Evolutionary conservation across 805 yeast genomes (phyloP).

Genomic region (Starmerella vaccinii): DNA sequence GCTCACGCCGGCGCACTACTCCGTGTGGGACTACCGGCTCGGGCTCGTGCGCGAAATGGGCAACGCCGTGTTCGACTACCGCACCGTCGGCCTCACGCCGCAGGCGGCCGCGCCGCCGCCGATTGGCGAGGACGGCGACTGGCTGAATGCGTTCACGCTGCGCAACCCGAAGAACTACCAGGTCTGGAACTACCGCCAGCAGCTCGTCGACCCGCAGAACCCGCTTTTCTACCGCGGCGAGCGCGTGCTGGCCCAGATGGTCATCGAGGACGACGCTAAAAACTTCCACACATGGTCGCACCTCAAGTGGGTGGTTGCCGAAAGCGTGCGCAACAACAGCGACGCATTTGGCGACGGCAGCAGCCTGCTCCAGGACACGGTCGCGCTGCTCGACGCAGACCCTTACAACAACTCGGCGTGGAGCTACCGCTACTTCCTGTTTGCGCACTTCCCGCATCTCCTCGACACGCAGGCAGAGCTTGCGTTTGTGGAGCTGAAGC

Average conservation of each 20-base stretch:
- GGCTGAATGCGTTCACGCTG: constrained; percentile 69
- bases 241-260: constrained; percentile 49
- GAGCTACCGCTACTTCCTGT: constrained; percentile 68
- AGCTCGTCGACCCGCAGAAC: constrained; percentile 37
- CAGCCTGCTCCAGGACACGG: constrained; percentile 45
- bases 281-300: constrained; percentile 97
- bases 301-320: constrained; percentile 66
- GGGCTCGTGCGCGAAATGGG: constrained; percentile 28
- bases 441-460: constrained; percentile 19
- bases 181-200: constrained; percentile 89
- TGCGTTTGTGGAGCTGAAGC: constrained; percentile 40
- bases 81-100: constrained; percentile 22
- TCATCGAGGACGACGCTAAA: constrained; percentile 71
- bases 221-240: constrained; percentile 40
- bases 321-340: constrained; percentile 17
- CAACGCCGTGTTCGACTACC: constrained; percentile 29
- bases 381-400: constrained; percentile 45
- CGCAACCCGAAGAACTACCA: constrained; percentile 86
- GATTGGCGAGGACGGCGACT: constrained; percentile 47
- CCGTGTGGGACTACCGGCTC: constrained; percentile 56
- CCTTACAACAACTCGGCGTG: constrained; percentile 87
- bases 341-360: constrained; percentile 16
- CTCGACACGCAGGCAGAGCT: constrained; percentile 40
- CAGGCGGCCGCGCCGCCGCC: constrained; percentile 23
- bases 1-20: constrained; percentile 78